Base-by-base conservation (phyloP, 1,284 basidiomycete species). In the Trichosporon coremiiforme region DNA sequence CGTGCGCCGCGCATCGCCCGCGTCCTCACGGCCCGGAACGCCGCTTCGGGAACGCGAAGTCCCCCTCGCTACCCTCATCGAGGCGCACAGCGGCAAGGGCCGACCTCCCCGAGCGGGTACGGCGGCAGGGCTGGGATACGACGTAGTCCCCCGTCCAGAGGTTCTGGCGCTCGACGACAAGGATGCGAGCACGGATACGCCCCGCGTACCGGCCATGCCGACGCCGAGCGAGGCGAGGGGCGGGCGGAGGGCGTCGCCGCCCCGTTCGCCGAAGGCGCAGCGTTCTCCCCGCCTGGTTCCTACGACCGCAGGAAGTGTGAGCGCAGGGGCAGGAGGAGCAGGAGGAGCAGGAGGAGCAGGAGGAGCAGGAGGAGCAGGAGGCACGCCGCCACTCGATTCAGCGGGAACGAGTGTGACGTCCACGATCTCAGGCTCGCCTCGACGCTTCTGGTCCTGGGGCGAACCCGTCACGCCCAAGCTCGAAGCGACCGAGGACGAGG, bases 91-190 rank as follows among this genome's bases (percentile, higher is more conserved):
- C 60, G 45, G 45, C 12, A 45, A 45, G 10, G 15, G 15, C 29
- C 72, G 81, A 13, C 77, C 78, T 64, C 78, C 79, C 69, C 72
- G 78, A 45, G 76, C 75, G 9, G 80, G 79, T 6, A 78, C 78
- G 10, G 81, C 81, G 8, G 75, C 75, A 0, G 71, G 77, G 0
- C 68, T 82, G 12, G 81, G 81, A 9, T 82, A 79, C 69, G 80
- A 82, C 66, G 78, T 81, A 25, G 74, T 82, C 17, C 71, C 78
- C 25, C 80, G 77, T 53, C 78, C 78, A 5, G 71, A 74, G 5
- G 72, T 79, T 55, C 45, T 80, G 2, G 74, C 78, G 31, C 47
- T 81, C 2, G 74, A 75, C 17, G 78, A 80, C 33, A 41, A 68
- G 50, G 20, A 65, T 29, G 12, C 36, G 36, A 63, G 45, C 17